Base-by-base conservation (phyloP, 2,329 filamentous ascomycete genomes). In the Didymella exigua region DNA sequence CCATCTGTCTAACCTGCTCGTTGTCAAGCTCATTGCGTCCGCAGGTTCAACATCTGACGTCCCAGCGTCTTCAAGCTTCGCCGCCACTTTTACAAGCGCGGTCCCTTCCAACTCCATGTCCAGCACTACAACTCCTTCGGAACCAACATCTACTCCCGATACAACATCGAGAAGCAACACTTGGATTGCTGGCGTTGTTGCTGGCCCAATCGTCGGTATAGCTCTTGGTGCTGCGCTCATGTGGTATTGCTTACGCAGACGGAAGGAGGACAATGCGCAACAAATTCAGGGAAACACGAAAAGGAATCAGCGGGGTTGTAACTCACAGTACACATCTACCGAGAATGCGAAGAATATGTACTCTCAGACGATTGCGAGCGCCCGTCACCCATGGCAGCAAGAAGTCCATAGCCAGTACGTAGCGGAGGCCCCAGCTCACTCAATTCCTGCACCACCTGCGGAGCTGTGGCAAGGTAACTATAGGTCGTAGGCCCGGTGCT, bases 141-240 rank as follows among this genome's bases (percentile, higher is more conserved):
- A 34, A 33, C 38, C 40, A 24, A 34, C 45, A 30, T 34, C 53
- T 5, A 41, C n/a, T 21, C 24, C 53, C 36, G 23, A 10, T 8
- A 6, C 54, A 43, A 18, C 43, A 23, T 47, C 57, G 10, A 51
- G 52, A 21, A 55, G 49, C 44, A 60, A 61, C 5, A 24, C 19
- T 16, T 60, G 61, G 56, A 61, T 61, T 24, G 30, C 57, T 8
- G 61, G 59, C 21, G 59, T 59, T 24, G 50, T 62, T 18, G 27
- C 59, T 5, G 59, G 56, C 13, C 49, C 61, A 2, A 10, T 62
- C 18, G 29, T 44, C 6, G 51, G 61, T 16, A 48, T 63, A 49
- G 49, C 54, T 7, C 33, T 63, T 13, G 61, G 54, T 19, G 56
- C 56, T 40, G 52, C 26, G 11, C 36, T 62, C 1, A 46, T 50